Conservation (phyloP, 768 basidiomycete genomes). For the Pulveroboletus frians region DNA sequence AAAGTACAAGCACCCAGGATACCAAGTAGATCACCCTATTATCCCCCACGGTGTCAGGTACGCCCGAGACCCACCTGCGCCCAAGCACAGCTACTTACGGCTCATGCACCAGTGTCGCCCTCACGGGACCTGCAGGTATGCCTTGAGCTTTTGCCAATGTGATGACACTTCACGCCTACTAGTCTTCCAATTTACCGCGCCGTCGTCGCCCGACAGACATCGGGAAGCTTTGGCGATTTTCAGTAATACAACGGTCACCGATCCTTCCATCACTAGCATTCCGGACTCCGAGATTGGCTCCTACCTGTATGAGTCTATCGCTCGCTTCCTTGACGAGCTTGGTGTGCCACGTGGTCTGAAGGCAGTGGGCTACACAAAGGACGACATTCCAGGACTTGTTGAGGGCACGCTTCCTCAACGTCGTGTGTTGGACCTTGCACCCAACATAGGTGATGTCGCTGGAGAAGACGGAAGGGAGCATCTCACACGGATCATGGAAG, state of each 20-base stretch:
- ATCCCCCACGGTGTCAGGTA: slow-evolving; percentile 90
- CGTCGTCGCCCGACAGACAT: slow-evolving; percentile 88
- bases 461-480: slow-evolving; percentile 83
- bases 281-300: slow-evolving; percentile 76
- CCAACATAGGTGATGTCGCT: slow-evolving; percentile 77
- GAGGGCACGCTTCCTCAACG: slow-evolving; percentile 91
- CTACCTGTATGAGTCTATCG: slow-evolving; percentile 80
- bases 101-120: slow-evolving; percentile 55
- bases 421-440: slow-evolving; percentile 88
- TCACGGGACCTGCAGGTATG: slow-evolving; percentile 81
- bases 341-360: slow-evolving; percentile 84
- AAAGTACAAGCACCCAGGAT: slow-evolving; percentile 88
- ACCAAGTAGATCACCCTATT: slow-evolving; percentile 78
- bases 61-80: neutral
- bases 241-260: slow-evolving; percentile 54
- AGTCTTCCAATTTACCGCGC: slow-evolving; percentile 96
- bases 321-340: slow-evolving; percentile 78
- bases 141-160: slow-evolving; percentile 6
- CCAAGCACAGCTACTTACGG: neutral
- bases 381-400: slow-evolving; percentile 70
- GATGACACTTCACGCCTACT: neutral
- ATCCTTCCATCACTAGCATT: slow-evolving; percentile 66
- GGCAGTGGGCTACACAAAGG: slow-evolving; percentile 67
- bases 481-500: slow-evolving; percentile 74
- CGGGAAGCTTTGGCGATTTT: slow-evolving; percentile 86